Conservation (phyloP, 345 rosid species). For the Syzygium aromaticum region DNA sequence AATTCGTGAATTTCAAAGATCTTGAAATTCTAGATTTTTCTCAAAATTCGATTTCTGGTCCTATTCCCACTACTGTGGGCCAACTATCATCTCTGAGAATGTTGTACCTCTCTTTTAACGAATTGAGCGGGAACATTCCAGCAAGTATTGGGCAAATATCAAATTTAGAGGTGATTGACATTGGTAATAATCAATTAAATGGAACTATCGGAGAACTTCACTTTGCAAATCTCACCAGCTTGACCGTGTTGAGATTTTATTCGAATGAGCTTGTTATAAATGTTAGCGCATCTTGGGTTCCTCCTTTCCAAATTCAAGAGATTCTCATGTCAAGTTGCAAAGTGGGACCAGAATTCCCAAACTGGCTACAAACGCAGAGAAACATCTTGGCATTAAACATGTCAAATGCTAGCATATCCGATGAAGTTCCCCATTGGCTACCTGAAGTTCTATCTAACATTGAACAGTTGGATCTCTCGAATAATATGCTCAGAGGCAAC, state of each 20-base stretch:
- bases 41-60: slow-evolving; percentile 13
- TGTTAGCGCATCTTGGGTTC: background rate
- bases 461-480: background rate
- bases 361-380: background rate
- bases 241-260: rapidly evolving
- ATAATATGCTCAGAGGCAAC: background rate
- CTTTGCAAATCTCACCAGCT: slow-evolving; percentile 13
- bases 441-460: background rate
- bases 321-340: background rate
- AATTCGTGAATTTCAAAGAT: background rate
- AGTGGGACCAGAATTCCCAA: background rate
- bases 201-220: slow-evolving; percentile 11
- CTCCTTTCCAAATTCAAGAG: background rate
- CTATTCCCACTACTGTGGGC: slow-evolving; percentile 6
- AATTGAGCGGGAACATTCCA: slow-evolving; percentile 9
- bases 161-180: background rate
- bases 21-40: background rate
- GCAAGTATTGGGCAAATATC: slow-evolving; percentile 1
- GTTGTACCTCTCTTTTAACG: slow-evolving; percentile 4
- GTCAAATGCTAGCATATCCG: background rate
- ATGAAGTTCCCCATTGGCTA: background rate
- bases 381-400: background rate
- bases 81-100: background rate
- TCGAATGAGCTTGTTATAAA: background rate
- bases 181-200: slow-evolving; percentile 5